Conservation (phyloP, 352 stramenopile species). For the Aphanomyces euteiches region DNA sequence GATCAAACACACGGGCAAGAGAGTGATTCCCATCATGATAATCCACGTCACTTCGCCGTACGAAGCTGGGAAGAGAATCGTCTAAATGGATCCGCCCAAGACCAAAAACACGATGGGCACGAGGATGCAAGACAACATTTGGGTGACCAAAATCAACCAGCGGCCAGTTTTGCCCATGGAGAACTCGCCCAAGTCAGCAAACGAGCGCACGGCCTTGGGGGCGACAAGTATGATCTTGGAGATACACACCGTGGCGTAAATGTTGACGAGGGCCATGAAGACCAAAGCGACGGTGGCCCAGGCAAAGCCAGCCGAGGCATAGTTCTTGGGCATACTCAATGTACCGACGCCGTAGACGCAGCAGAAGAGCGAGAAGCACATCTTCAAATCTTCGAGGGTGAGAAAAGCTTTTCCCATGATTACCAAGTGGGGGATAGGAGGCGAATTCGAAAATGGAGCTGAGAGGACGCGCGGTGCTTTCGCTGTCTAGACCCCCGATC, state of each 20-base stretch:
- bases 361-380: no score
- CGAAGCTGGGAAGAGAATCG: constrained; percentile 29
- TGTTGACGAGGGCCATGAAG: constrained; percentile 30
- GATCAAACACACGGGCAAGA: constrained; percentile 31
- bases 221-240: constrained; percentile 59
- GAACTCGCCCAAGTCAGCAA: constrained; percentile 59
- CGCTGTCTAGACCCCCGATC: no score
- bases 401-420: no score
- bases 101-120: constrained; percentile 32
- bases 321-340: constrained; percentile 68
- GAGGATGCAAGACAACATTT: constrained; percentile 17
- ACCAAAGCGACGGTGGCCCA: constrained; percentile 22
- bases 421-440: no score
- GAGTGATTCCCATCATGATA: constrained; percentile 32
- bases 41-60: constrained; percentile 31
- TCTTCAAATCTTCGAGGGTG: no score
- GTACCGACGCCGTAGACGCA: constrained; percentile 41
- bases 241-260: constrained; percentile 27
- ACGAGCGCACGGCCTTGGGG: constrained; percentile 51
- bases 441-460: no score
- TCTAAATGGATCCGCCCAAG: constrained; percentile 23
- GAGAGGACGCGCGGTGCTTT: no score
- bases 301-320: constrained; percentile 31
- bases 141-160: constrained; percentile 45
- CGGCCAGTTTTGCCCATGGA: constrained; percentile 47